Base-by-base conservation (phyloP, 1,284 basidiomycete species). In the Trichosporon asahii region DNA sequence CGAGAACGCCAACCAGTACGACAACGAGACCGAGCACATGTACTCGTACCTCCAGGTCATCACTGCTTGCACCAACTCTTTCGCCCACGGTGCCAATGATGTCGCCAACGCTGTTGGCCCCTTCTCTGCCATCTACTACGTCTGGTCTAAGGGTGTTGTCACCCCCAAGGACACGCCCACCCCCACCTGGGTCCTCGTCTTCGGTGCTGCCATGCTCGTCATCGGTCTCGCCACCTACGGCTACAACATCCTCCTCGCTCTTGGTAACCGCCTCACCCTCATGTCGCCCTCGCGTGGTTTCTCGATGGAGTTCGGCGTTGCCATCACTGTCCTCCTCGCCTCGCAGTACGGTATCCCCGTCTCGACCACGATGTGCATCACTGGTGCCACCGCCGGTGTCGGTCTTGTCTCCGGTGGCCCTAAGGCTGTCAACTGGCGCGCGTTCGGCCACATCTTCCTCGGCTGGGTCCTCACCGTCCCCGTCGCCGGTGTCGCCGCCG, bases 11-110 rank as follows among this genome's bases (percentile, higher is more conserved):
- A 77, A 76, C 65, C 84, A 85, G 71, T 86, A 85, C 79, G 79
- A 79, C 70, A 86, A 86, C 77, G 84, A 84, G 76, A 84, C 84
- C 66, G 85, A 86, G 75, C 85, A 86, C 75, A 72, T 83, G 35
- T 86, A 80, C 82, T 85, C 85, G 23, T 86, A 86, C 80, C 79
- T 86, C 61, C 85, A 86, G 72, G 85, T 86, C 67, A 70, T 86
- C 68, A 86, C 86, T 15, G 85, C 85, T n/a, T 86, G 85, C 74
- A 85, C 83, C 69, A 84, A 84, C 66, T 85, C 84, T 15, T 86
- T 86, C 72, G 85, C 85, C 18, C 85, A 86, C 76, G 85, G 84
- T 44, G 76, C 81, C 71, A 85, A 85, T 78, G 83, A 84, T 66
- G 70, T 78, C 21, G 74, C 79, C 73, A 83, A 83, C 73, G 82